Percentiles rank a stretch among this genome's conserved stretches.
phyloP scores from a whole-genome alignment of 345 rosid genomes.

The Durio zibethinus region DNA sequence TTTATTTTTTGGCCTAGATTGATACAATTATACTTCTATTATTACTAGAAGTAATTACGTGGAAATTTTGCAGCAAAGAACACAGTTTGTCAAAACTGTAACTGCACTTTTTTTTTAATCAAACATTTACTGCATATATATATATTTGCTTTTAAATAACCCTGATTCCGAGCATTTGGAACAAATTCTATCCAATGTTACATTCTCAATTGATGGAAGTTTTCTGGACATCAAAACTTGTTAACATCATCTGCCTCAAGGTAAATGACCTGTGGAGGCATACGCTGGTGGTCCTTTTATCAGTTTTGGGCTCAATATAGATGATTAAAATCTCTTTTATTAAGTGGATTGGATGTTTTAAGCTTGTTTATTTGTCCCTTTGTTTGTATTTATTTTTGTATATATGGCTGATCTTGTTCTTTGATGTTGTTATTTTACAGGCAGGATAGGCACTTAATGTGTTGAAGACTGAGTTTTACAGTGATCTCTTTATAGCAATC shows the following conservation, averaged over 20 bases:
- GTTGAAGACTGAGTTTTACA: neutral
- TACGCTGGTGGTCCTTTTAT: slow-evolving; percentile 17
- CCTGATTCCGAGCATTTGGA: slow-evolving; percentile 18
- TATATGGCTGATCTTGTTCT: neutral
- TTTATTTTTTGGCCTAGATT: neutral
- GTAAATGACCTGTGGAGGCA: slow-evolving; percentile 23
- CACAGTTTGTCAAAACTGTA: neutral
- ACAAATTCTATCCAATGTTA: slow-evolving; percentile 7
- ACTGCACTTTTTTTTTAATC: neutral
- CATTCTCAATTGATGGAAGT: slow-evolving; percentile 15
- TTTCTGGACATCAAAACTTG: slow-evolving; percentile 24
- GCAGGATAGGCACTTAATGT: neutral
- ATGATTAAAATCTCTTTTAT: neutral
- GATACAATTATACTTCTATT: neutral
- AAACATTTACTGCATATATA: neutral
- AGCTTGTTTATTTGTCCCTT: neutral
- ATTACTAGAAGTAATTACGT: neutral
- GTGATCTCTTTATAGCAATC: neutral
- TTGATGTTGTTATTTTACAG: slow-evolving; percentile 16
- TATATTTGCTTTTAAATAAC: slow-evolving; percentile 11
- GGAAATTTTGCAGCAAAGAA: neutral
- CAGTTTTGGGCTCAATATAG: slow-evolving; percentile 24
- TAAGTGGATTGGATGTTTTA: neutral
- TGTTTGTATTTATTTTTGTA: neutral
- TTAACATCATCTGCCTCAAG: slow-evolving; percentile 24